Conservation (phyloP, 2,329 filamentous ascomycete genomes). For the Teratosphaeria pseudoeucalypti region DNA sequence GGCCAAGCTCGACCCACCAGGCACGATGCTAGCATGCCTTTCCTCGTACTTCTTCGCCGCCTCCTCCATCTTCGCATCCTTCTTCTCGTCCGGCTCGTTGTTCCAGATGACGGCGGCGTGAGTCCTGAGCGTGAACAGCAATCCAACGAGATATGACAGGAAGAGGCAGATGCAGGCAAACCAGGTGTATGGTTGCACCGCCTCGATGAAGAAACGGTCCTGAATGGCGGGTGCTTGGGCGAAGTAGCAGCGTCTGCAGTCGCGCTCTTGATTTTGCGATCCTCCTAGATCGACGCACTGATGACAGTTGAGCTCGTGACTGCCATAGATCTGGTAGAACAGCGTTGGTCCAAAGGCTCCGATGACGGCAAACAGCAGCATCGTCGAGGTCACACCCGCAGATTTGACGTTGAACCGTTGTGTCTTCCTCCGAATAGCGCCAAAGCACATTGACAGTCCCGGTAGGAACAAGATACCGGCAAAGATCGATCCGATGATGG, state of each 20-base stretch:
- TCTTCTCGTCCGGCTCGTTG: slow-evolving; percentile 52
- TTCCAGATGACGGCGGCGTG: slow-evolving; percentile 98
- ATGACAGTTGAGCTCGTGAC: slow-evolving; percentile 83
- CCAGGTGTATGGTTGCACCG: slow-evolving; percentile 89
- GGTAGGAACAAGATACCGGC: slow-evolving; percentile 91
- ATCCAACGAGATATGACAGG: slow-evolving; percentile 81
- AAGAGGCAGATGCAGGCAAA: slow-evolving; percentile 77
- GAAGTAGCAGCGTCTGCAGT: slow-evolving; percentile 91
- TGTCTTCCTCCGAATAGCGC: slow-evolving; percentile 93
- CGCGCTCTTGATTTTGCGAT: slow-evolving; percentile 42
- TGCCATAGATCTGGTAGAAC: slow-evolving; percentile 98
- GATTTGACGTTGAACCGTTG: slow-evolving; percentile 96
- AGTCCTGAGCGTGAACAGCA: slow-evolving; percentile 91
- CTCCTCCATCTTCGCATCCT: slow-evolving; percentile 29
- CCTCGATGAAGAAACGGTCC: slow-evolving; percentile 81
- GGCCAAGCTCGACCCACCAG: background rate
- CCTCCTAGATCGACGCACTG: slow-evolving; percentile 42
- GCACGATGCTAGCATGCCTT: slow-evolving; percentile 2
- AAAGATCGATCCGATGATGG: slow-evolving; percentile 95
- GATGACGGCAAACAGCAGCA: slow-evolving; percentile 93
- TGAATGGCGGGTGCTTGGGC: slow-evolving; percentile 74
- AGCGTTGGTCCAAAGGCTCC: slow-evolving; percentile 90
- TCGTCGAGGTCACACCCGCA: slow-evolving; percentile 92
- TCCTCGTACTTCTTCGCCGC: slow-evolving; percentile 14
- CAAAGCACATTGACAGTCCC: slow-evolving; percentile 96